A percentile compares a stretch with the other conserved stretches of the same genome.
phyloP scores from a whole-genome alignment of 2,329 filamentous ascomycete genomes.

The Lachnellula subtilissima region DNA sequence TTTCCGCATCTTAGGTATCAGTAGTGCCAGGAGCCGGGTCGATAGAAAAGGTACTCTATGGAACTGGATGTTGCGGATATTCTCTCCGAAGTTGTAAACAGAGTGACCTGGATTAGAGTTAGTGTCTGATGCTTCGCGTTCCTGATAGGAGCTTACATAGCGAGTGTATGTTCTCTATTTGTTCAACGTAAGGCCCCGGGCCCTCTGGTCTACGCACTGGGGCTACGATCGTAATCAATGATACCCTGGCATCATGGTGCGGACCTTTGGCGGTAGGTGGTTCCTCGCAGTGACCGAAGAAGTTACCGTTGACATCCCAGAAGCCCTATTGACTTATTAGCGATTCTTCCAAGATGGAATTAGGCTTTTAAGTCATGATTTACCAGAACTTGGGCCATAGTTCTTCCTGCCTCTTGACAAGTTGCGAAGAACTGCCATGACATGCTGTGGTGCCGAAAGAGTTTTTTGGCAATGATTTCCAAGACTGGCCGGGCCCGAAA shows the following conservation, averaged over 20 bases:
- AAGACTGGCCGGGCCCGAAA: conserved; percentile 4
- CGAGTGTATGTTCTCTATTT: conserved; percentile 13
- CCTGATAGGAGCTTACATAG: conserved; percentile 16
- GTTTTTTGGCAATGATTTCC: not conserved
- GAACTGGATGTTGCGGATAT: conserved; percentile 23
- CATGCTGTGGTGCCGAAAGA: conserved; percentile 13
- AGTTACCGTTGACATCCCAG: conserved; percentile 16
- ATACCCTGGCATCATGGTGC: conserved; percentile 8
- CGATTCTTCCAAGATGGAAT: not conserved
- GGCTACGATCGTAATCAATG: conserved; percentile 9
- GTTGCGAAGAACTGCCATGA: conserved; percentile 15
- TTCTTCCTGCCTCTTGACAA: conserved; percentile 9
- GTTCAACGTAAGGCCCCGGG: conserved; percentile 6
- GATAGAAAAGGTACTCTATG: conserved; percentile 26
- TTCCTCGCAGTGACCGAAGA: conserved; percentile 16
- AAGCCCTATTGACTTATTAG: conserved; percentile 4
- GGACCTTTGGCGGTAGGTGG: not conserved
- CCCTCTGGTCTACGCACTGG: conserved; percentile 10
- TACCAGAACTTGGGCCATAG: conserved; percentile 7
- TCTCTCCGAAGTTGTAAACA: conserved; percentile 19
- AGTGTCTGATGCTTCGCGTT: not conserved
- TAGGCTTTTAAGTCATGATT: not conserved
- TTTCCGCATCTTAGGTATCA: conserved; percentile 26
- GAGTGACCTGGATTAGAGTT: conserved; percentile 12
- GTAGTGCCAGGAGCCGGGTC: conserved; percentile 16